phyloP scores from a whole-genome alignment of 768 basidiomycete species.

The Russula vinacea region DNA sequence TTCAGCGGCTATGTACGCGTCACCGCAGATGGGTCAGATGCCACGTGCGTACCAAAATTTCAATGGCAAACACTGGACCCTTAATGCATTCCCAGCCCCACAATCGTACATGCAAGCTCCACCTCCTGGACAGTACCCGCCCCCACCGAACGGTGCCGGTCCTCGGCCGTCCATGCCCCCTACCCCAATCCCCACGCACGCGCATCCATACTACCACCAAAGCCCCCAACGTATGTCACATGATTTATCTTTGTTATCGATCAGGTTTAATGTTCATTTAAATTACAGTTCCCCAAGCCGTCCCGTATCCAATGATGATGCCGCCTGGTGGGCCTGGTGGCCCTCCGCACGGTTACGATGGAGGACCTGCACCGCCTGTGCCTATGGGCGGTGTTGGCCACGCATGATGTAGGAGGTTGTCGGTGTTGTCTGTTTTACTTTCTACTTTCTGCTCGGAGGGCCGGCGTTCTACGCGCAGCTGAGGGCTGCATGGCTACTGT shows the following conservation, averaged over 20 bases:
- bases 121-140: constrained; percentile 72
- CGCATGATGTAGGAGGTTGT: constrained; percentile 42
- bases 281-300: constrained; percentile 70
- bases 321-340: constrained; percentile 63
- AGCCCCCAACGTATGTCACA: constrained; percentile 72
- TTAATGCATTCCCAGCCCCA: constrained; percentile 44
- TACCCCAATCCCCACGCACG: constrained; percentile 81
- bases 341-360: constrained; percentile 73
- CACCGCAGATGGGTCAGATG: constrained; percentile 83
- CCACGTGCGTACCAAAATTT: constrained; percentile 56
- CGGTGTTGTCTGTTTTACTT: constrained; percentile 16
- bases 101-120: constrained; percentile 77
- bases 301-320: constrained; percentile 93
- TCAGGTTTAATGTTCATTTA: not conserved
- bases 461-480: constrained; percentile 6
- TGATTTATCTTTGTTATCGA: constrained; percentile 28
- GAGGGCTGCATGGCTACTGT: constrained; percentile 10
- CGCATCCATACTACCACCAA: constrained; percentile 86
- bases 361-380: constrained; percentile 62
- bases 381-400: constrained; percentile 72
- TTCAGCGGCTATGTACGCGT: constrained; percentile 69
- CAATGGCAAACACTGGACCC: not conserved
- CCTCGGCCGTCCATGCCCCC: constrained; percentile 90
- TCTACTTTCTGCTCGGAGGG: constrained; percentile 24
- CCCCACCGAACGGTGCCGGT: constrained; percentile 72